Evolutionary conservation across 2,329 filamentous ascomycete genomes (phyloP).

Genomic region (Colletotrichum tropicicola): DNA sequence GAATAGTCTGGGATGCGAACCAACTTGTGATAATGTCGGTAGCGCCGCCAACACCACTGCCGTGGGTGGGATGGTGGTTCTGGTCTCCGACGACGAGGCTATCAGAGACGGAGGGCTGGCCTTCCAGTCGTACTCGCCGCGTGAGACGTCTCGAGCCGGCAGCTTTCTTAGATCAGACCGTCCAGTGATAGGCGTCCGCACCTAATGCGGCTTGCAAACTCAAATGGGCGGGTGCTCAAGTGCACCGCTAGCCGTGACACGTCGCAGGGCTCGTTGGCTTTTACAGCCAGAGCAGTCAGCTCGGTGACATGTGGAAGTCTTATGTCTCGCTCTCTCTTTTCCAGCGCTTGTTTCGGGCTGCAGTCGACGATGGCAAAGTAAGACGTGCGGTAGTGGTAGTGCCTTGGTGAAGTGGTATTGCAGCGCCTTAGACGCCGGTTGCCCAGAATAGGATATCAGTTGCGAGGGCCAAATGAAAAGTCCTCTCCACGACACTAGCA

Average conservation of each 20-base stretch:
- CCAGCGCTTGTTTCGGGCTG: slow-evolving; percentile 24
- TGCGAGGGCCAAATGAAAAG: slow-evolving; percentile 8
- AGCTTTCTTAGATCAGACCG: slow-evolving; percentile 11
- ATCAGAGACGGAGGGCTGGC: not conserved
- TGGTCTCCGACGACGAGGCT: too few relatives aligned
- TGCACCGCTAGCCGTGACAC: slow-evolving; percentile 10
- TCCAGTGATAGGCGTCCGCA: slow-evolving; percentile 8
- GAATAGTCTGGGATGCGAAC: not conserved
- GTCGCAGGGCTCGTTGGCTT: not conserved
- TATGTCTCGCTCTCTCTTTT: not conserved
- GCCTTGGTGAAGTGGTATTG: not conserved
- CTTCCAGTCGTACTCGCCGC: not conserved
- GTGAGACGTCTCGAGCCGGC: slow-evolving; percentile 25
- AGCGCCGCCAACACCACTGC: not conserved
- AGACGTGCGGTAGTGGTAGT: not conserved
- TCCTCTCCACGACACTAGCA: not conserved
- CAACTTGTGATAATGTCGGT: not conserved
- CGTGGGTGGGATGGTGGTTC: not conserved
- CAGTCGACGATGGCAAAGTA: not conserved
- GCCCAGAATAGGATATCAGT: not conserved
- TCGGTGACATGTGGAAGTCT: slow-evolving; percentile 22
- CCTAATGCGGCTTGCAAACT: not conserved
- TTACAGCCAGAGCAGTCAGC: not conserved
- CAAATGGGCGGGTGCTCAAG: not conserved
- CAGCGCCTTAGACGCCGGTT: not conserved